Percentiles rank a stretch among this genome's conserved stretches.
Conservation (phyloP, 805 yeast genomes). For the Brettanomyces anomalus region DNA sequence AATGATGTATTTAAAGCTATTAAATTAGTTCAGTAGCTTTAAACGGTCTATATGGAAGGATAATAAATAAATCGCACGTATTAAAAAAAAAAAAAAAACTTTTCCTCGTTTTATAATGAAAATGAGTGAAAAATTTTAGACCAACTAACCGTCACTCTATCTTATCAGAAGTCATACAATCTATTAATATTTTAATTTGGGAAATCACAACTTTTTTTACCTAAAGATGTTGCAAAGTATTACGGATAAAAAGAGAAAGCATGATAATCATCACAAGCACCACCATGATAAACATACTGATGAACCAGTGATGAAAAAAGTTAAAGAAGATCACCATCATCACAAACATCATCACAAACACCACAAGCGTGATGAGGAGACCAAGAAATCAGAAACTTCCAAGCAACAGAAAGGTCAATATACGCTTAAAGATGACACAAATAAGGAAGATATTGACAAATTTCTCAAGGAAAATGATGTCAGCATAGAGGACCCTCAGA, state of each 20-base stretch:
- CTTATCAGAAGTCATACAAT: too few relatives aligned
- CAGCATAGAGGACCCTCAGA: conserved; percentile 59
- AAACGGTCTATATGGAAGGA: too few relatives aligned
- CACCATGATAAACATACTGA: conserved; percentile 5
- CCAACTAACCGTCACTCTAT: too few relatives aligned
- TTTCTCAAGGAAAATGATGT: conserved; percentile 70
- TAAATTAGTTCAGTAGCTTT: too few relatives aligned
- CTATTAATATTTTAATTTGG: too few relatives aligned
- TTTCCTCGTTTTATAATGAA: too few relatives aligned
- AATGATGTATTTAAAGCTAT: too few relatives aligned
- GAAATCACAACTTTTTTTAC: too few relatives aligned
- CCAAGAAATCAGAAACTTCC: conserved; percentile 28
- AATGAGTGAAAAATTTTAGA: background rate
- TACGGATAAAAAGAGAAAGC: conserved; percentile 23
- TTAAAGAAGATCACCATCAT: conserved; percentile 10
- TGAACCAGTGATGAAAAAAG: conserved; percentile 21
- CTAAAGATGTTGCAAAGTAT: conserved; percentile 10
- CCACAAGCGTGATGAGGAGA: conserved; percentile 17
- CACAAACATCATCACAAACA: conserved; percentile 2
- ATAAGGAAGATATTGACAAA: conserved; percentile 41
- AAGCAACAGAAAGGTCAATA: conserved; percentile 12
- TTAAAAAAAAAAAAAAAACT: background rate
- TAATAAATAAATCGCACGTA: background rate
- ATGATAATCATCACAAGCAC: conserved; percentile 6
- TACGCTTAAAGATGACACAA: conserved; percentile 25